Conservation (phyloP, 1,284 basidiomycete species). For the Paramarasmius palmivorus region DNA sequence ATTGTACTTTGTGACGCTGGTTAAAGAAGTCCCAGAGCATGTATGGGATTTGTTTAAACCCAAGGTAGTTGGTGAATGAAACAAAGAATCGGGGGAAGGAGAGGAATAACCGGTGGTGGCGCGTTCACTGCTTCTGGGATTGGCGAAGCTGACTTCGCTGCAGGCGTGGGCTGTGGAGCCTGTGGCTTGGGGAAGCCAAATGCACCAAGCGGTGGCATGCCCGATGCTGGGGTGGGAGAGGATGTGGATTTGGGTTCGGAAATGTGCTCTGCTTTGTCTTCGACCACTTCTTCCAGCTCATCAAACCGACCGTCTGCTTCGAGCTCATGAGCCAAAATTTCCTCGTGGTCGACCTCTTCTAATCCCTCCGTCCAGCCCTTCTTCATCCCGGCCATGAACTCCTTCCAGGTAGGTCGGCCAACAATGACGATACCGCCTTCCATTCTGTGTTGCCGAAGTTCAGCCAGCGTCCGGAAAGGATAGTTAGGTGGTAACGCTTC, state of each 20-base stretch:
- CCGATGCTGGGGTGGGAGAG: constrained; percentile 4
- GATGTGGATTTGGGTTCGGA: constrained; percentile 34
- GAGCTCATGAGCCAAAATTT: constrained; percentile 69
- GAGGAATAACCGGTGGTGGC: constrained; percentile 68
- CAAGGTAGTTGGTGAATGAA: constrained; percentile 85
- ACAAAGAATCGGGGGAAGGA: constrained; percentile 85
- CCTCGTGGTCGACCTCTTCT: constrained; percentile 73
- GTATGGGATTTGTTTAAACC: constrained; percentile 83
- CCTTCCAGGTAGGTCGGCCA: constrained; percentile 93
- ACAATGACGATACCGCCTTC: constrained; percentile 85
- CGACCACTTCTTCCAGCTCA: constrained; percentile 45
- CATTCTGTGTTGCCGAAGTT: constrained; percentile 62
- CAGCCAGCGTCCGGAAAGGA: constrained; percentile 46
- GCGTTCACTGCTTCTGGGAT: constrained; percentile 33
- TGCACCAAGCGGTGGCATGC: constrained; percentile 26
- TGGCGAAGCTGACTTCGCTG: constrained; percentile 26
- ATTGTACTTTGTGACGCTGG: constrained; percentile 75
- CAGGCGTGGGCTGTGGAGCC: constrained; percentile 12
- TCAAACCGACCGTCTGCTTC: constrained; percentile 80
- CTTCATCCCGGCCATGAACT: constrained; percentile 87
- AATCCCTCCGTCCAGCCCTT: constrained; percentile 84
- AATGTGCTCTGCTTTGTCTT: constrained; percentile 32
- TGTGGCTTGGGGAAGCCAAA: constrained; percentile 5
- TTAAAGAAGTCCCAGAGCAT: constrained; percentile 96
- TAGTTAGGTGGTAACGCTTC: constrained; percentile 33